Evolutionary conservation across 345 rosid species (phyloP), one percentile per base, ranked within the genome.

Genomic region (Murraya paniculata): DNA sequence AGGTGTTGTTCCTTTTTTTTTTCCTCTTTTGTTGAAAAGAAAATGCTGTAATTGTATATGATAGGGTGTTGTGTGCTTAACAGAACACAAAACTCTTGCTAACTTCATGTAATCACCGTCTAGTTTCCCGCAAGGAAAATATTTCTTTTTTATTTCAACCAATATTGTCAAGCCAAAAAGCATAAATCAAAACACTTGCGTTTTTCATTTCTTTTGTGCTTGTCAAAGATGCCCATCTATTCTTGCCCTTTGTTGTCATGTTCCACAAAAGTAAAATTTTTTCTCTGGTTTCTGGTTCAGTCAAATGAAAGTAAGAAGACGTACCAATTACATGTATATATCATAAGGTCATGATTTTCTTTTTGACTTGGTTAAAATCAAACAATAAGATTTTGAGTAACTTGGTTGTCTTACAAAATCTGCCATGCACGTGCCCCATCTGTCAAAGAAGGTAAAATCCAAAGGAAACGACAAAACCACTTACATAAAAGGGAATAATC

Each of bases 391-490:
- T 45, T 48, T 72, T 68, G 73, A 78, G 50, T 82, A 77, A 78
- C 79, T 76, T 80, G 77, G 66, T 79, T 66, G 61, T 77, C 57
- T 72, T 56, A 78, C 80, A 75, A 81, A 82, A 81, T 77, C 88
- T 87, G 89, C 78, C 77, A 81, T 85, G 81, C 88, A 87, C 81
- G 87, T 91, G 91, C 74, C 84, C 88, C 89, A 86, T 77, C 83
- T 80, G 90, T 79, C 75, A 76, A 79, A 72, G 68, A 80, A 82
- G 81, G 80, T 74, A 85, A 65, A 88, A 68, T 87, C 89, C 93
- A 87, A 85, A 38, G 78, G 82, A 89, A 89, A 88, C 95, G 92
- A 91, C 91, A 86, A 89, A 84, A 83, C 64, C 83, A 28, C 76
- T 64, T 82, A 79, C 84, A 78, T 77, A 83, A 87, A 83, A 85